Evolutionary conservation across 192 early-diverging fungal genomes (phyloP).

Genomic region (Spizellomyces sp.): DNA sequence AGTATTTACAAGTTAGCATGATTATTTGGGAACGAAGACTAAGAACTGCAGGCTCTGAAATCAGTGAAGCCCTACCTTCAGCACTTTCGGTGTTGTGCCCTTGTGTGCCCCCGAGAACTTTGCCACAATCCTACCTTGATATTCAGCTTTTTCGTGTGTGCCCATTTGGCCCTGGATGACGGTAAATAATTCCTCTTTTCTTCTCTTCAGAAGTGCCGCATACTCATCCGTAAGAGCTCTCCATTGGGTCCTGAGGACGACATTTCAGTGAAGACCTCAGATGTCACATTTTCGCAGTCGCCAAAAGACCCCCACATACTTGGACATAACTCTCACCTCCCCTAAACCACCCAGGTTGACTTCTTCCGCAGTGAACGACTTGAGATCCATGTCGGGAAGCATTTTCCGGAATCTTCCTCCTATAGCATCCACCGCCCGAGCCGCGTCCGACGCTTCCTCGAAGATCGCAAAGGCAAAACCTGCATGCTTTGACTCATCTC

Average conservation of each 20-base stretch:
- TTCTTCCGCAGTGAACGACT: slow-evolving; percentile 6
- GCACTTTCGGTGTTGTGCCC: slow-evolving; percentile 19
- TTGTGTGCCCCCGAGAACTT: slow-evolving; percentile 27
- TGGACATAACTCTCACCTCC: slow-evolving; percentile 20
- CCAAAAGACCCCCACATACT: slow-evolving; percentile 6
- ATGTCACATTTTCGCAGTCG: background rate
- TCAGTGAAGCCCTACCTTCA: slow-evolving; percentile 22
- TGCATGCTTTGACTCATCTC: background rate
- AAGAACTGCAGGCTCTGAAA: background rate
- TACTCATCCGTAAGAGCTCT: slow-evolving; percentile 25
- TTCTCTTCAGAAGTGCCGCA: slow-evolving; percentile 1
- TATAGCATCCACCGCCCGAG: slow-evolving; percentile 10
- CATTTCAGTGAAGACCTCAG: background rate
- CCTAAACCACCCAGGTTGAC: slow-evolving; percentile 7
- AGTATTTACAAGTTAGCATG: background rate
- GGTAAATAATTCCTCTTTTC: slow-evolving; percentile 4
- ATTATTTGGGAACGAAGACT: background rate
- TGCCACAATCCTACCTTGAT: slow-evolving; percentile 27
- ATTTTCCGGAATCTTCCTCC: slow-evolving; percentile 7
- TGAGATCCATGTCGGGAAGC: background rate
- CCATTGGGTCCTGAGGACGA: slow-evolving; percentile 21
- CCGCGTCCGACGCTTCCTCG: background rate
- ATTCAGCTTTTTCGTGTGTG: slow-evolving; percentile 21
- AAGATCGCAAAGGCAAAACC: slow-evolving; percentile 14
- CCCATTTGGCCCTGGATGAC: background rate